Evolutionary conservation across 2,329 filamentous ascomycete genomes (phyloP).

Genomic region (Hymenoscyphus infarciens): DNA sequence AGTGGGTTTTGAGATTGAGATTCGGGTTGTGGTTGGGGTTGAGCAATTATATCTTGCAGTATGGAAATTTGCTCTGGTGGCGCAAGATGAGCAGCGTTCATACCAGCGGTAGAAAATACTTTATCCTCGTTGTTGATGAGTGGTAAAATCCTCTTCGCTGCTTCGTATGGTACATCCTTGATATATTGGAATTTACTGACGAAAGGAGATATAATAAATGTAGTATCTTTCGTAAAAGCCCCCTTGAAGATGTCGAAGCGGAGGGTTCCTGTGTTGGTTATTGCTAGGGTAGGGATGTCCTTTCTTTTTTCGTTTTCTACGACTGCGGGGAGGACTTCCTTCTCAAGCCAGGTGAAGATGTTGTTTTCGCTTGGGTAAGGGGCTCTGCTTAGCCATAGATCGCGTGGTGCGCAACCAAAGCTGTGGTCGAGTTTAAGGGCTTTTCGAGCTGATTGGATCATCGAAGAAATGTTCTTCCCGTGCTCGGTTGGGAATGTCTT

Average conservation of each 20-base stretch:
- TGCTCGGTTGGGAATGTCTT: conserved; percentile 72
- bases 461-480: conserved; percentile 66
- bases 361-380: conserved; percentile 70
- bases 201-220: conserved; percentile 86
- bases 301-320: conserved; percentile 55
- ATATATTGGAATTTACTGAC: conserved; percentile 73
- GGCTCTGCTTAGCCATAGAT: conserved; percentile 77
- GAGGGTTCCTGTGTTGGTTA: conserved; percentile 86
- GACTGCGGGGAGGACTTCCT: conserved; percentile 67
- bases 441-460: conserved; percentile 67
- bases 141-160: conserved; percentile 65
- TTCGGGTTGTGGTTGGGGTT: not conserved
- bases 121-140: conserved; percentile 54
- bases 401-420: conserved; percentile 78
- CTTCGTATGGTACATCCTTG: conserved; percentile 73
- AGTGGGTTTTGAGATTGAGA: conserved; percentile 23
- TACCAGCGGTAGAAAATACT: conserved; percentile 37
- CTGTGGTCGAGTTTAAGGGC: conserved; percentile 67
- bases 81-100: conserved; percentile 34
- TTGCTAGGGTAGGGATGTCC: conserved; percentile 63
- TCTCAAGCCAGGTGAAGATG: conserved; percentile 77
- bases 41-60: conserved; percentile 12
- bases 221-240: conserved; percentile 81
- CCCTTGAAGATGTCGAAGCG: conserved; percentile 96
- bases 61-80: conserved; percentile 34